Base-by-base conservation (phyloP, 139 green algal genomes). In the Asterochloris erici region DNA sequence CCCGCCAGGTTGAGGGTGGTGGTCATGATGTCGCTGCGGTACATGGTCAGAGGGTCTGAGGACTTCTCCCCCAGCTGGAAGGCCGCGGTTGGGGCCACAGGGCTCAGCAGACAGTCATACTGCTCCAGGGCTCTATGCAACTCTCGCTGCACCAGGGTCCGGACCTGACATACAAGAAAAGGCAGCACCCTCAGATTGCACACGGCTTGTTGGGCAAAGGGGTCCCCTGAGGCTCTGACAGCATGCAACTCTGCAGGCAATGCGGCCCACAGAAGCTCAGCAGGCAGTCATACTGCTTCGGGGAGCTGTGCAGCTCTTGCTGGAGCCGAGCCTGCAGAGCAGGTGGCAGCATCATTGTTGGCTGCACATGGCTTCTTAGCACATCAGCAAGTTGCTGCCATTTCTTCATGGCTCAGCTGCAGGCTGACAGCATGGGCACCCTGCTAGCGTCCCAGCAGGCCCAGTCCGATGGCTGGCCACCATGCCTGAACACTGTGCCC, bases 21-120 rank as follows among this genome's bases (percentile, higher is more conserved):
- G 9, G 96, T 99, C 96, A 98, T 98, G n/a, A 98, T 82, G 88
- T 99, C 97, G 6, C 93, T 86, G 82, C 95, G 93, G 83, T 97
- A 97, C 93, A 98, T 98, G 29, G 88, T 85, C 62, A 99, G 86
- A 14, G 96, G 96, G 85, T 99, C 95, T 14, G 83, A 60, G 2
- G 73, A 78, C 82, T 98, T 98, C 77, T 97, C 91, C 1, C 95
- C 96, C 27, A 98, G 77, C 29, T 85, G 86, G 83, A 96, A 99
- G 0, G 96, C 96, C 12, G 92, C 38, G 0, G 92, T 97, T 29
- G 96, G 96, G 4, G 94, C 93, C 12, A 89, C 88, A 17, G 96
- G 97, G 61, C 80, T 84, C 16, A 84, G 15, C n/a, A 93, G 83
- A 11, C 83, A 77, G 23, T 87, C 84, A 38, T 63, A 75, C 21